Evolutionary conservation across 495 filamentous ascomycete genomes (phyloP), one percentile per base, ranked within the genome.

Genomic region (Aeminium ludgeri): DNA sequence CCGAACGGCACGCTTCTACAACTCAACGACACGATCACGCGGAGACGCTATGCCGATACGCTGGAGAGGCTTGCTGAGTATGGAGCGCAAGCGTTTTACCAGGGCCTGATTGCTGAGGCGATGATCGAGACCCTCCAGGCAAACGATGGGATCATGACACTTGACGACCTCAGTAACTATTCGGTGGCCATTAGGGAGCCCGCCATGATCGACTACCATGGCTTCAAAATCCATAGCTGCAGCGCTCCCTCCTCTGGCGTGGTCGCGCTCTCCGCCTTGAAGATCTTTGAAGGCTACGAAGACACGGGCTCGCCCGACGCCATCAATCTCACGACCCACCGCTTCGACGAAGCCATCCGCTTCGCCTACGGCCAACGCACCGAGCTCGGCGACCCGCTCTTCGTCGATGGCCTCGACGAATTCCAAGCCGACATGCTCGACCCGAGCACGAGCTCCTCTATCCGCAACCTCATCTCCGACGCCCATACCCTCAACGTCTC

Each of bases 291-390:
- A 48, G 78, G 80, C 0, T 95, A 82, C 50, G 51, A 65, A 4
- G 63, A 56, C 5, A 66, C 82, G 38, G 76, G 74, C 18, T 46
- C 61, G 20, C 58, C 66, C 18, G 50, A 63, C 10, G 64, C 57
- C 15, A 46, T 76, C 10, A 75, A 80, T 40, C 42, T 76, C 1
- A 86, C 73, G 15, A 77, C 76, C 1, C 86, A 94, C 60, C 71
- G 84, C 3, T 65, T 93, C 39, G 74, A 83, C 44, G 86, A 95
- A 60, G 78, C 81, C 2, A 84, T 89, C 55, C 72, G 85, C 13
- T 93, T 87, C 59, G 83, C 73, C 1, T 94, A 93, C 56, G 86
- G 74, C 11, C 58, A 66, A 78, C 70, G 59, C 59, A 71, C 63
- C 23, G 64, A 78, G 2, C 56, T 95, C 1, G 86, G 84, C 12